Evolutionary conservation across 1,284 basidiomycete species (phyloP).

Genomic region (Gymnopus androsaceus): DNA sequence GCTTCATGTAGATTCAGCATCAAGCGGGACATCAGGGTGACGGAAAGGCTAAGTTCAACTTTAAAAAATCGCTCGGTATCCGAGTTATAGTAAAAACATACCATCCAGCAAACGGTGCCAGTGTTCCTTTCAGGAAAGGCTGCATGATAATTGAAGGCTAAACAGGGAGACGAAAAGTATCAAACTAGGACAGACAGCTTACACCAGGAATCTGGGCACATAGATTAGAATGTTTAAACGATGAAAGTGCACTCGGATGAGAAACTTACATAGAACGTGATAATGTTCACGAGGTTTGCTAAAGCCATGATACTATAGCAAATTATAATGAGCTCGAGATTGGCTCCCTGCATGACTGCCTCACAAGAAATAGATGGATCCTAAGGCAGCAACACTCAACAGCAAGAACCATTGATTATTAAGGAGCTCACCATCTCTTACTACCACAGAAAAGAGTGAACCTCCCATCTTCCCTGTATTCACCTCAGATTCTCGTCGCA

Average conservation of each 20-base stretch:
- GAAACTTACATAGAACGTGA: constrained; percentile 1
- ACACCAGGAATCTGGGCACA: neutral
- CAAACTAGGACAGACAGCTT: neutral
- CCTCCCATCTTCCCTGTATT: neutral
- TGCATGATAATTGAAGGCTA: neutral
- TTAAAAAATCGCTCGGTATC: too few species aligned
- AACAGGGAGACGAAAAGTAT: neutral
- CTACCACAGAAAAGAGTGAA: neutral
- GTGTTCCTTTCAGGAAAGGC: neutral
- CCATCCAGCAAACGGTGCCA: neutral
- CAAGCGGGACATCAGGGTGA: neutral
- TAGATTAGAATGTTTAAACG: neutral
- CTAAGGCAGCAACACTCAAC: neutral
- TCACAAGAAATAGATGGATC: neutral
- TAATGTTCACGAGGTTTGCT: neutral
- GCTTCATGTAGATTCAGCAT: constrained; percentile 2
- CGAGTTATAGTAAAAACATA: neutral
- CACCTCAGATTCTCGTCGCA: neutral
- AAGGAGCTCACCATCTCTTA: neutral
- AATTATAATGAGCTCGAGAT: neutral
- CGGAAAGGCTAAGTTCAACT: neutral
- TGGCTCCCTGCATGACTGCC: neutral
- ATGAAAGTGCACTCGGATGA: neutral
- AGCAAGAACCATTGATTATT: too few species aligned
- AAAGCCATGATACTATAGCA: neutral